A percentile compares a stretch with the other conserved stretches of the same genome.
Conservation (phyloP, 805 yeast species). For the Pichia sporocuriosa region DNA sequence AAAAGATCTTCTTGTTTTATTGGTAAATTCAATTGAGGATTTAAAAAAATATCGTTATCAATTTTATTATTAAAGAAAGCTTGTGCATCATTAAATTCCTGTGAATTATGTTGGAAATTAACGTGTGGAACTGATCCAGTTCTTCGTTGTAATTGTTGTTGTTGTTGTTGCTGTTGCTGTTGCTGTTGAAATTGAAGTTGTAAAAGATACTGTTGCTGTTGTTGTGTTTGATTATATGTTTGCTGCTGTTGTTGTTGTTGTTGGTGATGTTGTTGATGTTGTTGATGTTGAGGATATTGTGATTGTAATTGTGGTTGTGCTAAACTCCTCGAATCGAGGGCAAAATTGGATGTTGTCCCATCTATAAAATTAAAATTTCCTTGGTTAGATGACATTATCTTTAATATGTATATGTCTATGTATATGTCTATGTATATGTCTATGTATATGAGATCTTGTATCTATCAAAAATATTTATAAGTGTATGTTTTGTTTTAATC, state of each 20-base stretch:
- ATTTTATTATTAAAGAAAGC: conserved; percentile 9
- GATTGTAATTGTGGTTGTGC: conserved; percentile 12
- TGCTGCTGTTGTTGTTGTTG: conserved; percentile 12
- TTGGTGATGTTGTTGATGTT: conserved; percentile 8
- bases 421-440: too few species aligned
- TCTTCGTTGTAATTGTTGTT: too few species aligned
- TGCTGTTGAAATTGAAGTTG: conserved; percentile 11
- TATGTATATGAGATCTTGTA: too few species aligned
- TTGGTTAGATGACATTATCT: conserved; percentile 6
- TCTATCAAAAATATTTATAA: too few species aligned
- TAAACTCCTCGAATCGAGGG: conserved; percentile 2
- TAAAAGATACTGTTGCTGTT: conserved; percentile 11
- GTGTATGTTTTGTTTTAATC: too few species aligned
- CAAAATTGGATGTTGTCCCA: not conserved
- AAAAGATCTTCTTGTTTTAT: conserved; percentile 15
- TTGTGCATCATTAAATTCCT: not conserved
- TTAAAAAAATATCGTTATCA: conserved; percentile 16
- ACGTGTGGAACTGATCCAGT: too few species aligned
- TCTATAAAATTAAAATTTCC: not conserved
- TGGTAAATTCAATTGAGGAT: conserved; percentile 11
- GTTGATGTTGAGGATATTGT: conserved; percentile 8
- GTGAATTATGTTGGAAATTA: not conserved
- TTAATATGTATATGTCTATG: too few species aligned
- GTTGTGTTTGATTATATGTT: conserved; percentile 5
- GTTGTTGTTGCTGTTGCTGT: conserved; percentile 12